phyloP scores from a whole-genome alignment of 768 basidiomycete species.

The Hypsizygus marmoreus region DNA sequence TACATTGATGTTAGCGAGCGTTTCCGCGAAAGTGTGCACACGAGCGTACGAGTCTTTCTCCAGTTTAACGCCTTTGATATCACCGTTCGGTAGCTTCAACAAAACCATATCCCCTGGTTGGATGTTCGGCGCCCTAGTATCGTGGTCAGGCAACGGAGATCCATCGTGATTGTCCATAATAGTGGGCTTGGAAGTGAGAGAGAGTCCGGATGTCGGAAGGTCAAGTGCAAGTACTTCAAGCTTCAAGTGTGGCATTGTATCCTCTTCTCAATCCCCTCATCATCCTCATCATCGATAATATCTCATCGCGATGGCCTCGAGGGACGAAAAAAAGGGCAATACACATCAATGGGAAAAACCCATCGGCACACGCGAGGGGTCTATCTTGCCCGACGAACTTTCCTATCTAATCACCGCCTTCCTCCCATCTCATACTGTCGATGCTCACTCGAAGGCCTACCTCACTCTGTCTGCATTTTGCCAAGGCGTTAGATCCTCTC shows the following conservation, averaged over 20 bases:
- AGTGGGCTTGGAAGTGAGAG: conserved; percentile 2
- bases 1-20: conserved; percentile 28
- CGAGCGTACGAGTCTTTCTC: conserved; percentile 67
- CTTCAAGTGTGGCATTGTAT: background rate
- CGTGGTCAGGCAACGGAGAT: conserved; percentile 11
- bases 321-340: background rate
- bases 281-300: background rate
- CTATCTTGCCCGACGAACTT: conserved; percentile 56
- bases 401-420: conserved; percentile 53
- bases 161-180: conserved; percentile 8
- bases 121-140: conserved; percentile 41
- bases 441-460: conserved; percentile 67
- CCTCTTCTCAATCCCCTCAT: background rate
- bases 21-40: background rate
- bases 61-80: conserved; percentile 72
- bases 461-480: conserved; percentile 70
- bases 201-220: conserved; percentile 3
- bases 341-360: conserved; percentile 24
- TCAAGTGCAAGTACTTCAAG: background rate
- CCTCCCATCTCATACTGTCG: conserved; percentile 43
- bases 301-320: conserved; percentile 4
- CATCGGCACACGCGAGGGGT: conserved; percentile 30
- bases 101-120: conserved; percentile 77
- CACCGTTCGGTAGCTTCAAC: conserved; percentile 76
- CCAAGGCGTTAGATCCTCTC: conserved; percentile 51